Conservation (phyloP, 306 rosid species). For the Prunus mira region DNA sequence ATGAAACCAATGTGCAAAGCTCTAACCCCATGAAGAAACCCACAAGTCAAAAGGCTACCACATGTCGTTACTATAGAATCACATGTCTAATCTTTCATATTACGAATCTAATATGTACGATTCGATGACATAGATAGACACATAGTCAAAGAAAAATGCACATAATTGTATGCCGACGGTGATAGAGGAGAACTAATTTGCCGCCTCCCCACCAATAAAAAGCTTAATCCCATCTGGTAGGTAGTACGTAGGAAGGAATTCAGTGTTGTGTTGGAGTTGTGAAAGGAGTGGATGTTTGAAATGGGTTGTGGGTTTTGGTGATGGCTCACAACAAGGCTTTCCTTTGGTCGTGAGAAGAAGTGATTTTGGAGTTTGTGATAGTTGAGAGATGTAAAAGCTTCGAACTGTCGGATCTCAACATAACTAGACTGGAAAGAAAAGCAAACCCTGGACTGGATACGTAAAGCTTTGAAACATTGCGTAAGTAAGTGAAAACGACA, state of each 20-base stretch:
- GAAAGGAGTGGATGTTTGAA: background rate
- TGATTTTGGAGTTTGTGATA: background rate
- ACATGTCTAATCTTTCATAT: background rate
- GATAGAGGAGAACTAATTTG: background rate
- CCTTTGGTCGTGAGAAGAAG: background rate
- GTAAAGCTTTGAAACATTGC: conserved; percentile 4
- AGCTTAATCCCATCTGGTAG: too few relatives aligned
- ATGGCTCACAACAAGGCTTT: background rate
- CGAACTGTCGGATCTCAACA: background rate
- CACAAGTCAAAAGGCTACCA: background rate
- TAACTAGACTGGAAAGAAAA: background rate
- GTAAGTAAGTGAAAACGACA: conserved; percentile 26
- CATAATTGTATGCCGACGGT: too few relatives aligned
- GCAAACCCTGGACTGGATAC: conserved; percentile 5
- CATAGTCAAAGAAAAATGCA: too few relatives aligned
- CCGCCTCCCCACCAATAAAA: too few relatives aligned
- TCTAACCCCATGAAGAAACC: background rate
- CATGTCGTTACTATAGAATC: background rate
- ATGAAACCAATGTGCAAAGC: background rate
- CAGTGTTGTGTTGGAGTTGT: background rate
- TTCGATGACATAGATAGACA: too few relatives aligned
- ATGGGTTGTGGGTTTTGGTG: background rate
- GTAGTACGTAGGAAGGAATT: too few relatives aligned
- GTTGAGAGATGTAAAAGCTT: background rate
- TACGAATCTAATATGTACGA: background rate